Evolutionary conservation across 768 basidiomycete genomes (phyloP).

Genomic region (Termitomyces heimii): DNA sequence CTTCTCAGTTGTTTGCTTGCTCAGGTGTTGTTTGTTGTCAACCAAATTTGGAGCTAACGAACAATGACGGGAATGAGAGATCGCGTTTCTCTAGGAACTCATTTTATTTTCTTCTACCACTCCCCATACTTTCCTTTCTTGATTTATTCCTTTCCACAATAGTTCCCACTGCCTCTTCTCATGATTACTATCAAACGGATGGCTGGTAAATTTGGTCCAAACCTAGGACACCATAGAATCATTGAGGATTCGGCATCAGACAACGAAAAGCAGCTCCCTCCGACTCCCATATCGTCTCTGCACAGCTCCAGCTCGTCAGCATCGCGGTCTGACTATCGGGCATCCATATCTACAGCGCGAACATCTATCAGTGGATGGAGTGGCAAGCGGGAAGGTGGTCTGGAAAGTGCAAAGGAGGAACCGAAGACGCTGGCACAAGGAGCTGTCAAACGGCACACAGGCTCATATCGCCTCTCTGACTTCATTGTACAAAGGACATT

Average conservation of each 20-base stretch:
- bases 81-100: conserved; percentile 9
- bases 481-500: conserved; percentile 79
- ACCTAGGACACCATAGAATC: conserved; percentile 28
- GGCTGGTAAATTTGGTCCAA: conserved; percentile 41
- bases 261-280: conserved; percentile 16
- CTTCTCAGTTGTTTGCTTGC: conserved; percentile 4
- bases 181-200: conserved; percentile 40
- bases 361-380: conserved; percentile 54
- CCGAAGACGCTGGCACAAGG: conserved; percentile 11
- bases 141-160: conserved; percentile 5
- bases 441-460: conserved; percentile 45
- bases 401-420: conserved; percentile 28
- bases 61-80: conserved; percentile 21
- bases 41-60: conserved; percentile 14
- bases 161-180: conserved; percentile 1
- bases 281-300: conserved; percentile 25
- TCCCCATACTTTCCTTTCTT: conserved; percentile 9
- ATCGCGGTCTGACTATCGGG: conserved; percentile 48
- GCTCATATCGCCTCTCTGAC: conserved; percentile 66
- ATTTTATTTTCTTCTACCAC: conserved; percentile 2
- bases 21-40: conserved; percentile 8
- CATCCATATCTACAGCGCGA: conserved; percentile 63
- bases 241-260: conserved; percentile 11
- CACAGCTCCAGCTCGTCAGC: conserved; percentile 22
- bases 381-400: conserved; percentile 27